Evolutionary conservation across 805 yeast species (phyloP).

Genomic region (Phaffomyces opuntiae): DNA sequence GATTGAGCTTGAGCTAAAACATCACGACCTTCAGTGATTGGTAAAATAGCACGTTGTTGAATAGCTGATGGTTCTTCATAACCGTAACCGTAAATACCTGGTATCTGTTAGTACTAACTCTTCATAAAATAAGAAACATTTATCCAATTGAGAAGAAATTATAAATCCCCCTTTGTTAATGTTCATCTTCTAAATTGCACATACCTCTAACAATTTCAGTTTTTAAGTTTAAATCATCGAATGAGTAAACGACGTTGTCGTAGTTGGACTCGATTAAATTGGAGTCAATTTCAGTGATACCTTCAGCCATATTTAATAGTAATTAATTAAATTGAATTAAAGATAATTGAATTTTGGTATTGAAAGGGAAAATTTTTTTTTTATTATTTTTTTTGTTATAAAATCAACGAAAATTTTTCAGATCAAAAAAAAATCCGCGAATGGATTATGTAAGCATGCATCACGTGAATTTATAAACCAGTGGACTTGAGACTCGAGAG

Average conservation of each 20-base stretch:
- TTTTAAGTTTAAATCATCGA: conserved; percentile 76
- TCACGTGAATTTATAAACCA: too few species aligned
- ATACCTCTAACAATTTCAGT: conserved; percentile 47
- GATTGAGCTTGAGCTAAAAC: conserved; percentile 98
- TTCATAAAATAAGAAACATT: background rate
- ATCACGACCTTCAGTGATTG: conserved; percentile 91
- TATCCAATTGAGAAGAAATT: background rate
- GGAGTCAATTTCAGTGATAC: conserved; percentile 74
- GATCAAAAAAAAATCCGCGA: too few species aligned
- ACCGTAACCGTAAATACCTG: conserved; percentile 82
- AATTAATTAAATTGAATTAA: background rate
- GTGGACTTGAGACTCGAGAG: too few species aligned
- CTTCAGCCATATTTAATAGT: conserved; percentile 39
- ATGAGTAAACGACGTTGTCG: conserved; percentile 78
- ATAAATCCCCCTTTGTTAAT: too few species aligned
- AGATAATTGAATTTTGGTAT: background rate
- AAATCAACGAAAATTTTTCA: too few species aligned
- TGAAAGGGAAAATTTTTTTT: background rate
- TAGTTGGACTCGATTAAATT: conserved; percentile 88
- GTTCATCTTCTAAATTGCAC: background rate
- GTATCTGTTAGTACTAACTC: conserved; percentile 14
- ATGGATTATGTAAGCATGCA: too few species aligned
- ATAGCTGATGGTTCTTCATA: conserved; percentile 95
- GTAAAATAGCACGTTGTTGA: conserved; percentile 96
- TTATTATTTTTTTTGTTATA: background rate